Evolutionary conservation across 2,329 filamentous ascomycete genomes (phyloP).

Genomic region (Tolypocladium ophioglossoides): DNA sequence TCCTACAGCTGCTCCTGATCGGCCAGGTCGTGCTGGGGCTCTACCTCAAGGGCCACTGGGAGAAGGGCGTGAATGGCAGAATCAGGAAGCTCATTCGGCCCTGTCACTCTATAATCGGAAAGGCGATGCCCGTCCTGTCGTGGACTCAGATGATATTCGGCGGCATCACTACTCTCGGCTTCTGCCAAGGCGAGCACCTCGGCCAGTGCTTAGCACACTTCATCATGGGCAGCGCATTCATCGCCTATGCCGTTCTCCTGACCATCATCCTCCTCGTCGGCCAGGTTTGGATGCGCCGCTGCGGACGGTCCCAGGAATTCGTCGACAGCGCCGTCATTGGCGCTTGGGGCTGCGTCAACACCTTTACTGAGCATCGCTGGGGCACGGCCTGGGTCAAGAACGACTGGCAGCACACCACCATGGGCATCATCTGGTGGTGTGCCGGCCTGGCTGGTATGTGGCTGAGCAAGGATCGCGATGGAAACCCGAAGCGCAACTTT

Average conservation of each 20-base stretch:
- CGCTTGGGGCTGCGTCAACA: constrained; percentile 94
- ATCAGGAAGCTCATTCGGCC: constrained; percentile 64
- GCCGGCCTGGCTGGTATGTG: constrained; percentile 86
- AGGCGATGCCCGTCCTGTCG: constrained; percentile 71
- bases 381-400: constrained; percentile 81
- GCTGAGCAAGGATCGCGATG: constrained; percentile 76
- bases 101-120: constrained; percentile 73
- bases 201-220: constrained; percentile 95
- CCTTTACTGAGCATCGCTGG: constrained; percentile 96
- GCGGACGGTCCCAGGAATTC: constrained; percentile 88
- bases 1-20: constrained; percentile 69
- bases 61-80: constrained; percentile 69
- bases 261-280: constrained; percentile 81
- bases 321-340: constrained; percentile 89
- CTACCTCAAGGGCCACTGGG: constrained; percentile 83
- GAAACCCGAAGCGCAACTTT: constrained; percentile 82
- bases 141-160: constrained; percentile 97
- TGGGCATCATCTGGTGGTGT: constrained; percentile 99
- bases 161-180: constrained; percentile 83
- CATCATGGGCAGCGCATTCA: constrained; percentile 97
- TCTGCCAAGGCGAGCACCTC: constrained; percentile 83
- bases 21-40: constrained; percentile 70
- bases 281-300: constrained; percentile 73
- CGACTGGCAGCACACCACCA: constrained; percentile 95
- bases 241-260: constrained; percentile 82